Evolutionary conservation across 805 yeast genomes (phyloP).

Genomic region (Starmerella riodocensis): DNA sequence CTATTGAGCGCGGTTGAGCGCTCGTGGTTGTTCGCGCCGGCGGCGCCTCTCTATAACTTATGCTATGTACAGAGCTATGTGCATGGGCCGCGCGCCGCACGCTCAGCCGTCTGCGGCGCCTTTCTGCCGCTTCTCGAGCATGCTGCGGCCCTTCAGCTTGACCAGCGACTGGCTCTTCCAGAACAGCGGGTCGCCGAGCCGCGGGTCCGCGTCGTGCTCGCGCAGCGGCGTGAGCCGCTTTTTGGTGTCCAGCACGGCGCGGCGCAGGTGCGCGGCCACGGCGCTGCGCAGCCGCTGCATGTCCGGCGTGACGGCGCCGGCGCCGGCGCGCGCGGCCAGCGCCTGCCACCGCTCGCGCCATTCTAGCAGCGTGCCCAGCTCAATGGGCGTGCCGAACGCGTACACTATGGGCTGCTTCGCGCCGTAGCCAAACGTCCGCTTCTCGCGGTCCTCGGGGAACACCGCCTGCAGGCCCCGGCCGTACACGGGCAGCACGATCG

Average conservation of each 20-base stretch:
- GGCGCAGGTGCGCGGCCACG: conserved; percentile 57
- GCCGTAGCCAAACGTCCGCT: conserved; percentile 42
- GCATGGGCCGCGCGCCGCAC: no score
- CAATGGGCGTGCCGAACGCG: conserved; percentile 57
- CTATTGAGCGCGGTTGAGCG: no score
- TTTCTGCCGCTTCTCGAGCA: conserved; percentile 10
- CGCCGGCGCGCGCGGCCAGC: conserved; percentile 41
- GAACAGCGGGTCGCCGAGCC: conserved; percentile 54
- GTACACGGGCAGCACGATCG: conserved; percentile 78
- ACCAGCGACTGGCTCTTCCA: conserved; percentile 37
- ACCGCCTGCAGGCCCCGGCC: conserved; percentile 76
- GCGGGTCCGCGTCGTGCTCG: conserved; percentile 44
- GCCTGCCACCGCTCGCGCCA: conserved; percentile 61
- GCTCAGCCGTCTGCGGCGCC: no score
- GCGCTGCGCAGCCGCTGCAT: conserved; percentile 56
- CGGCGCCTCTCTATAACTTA: no score
- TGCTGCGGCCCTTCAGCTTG: conserved; percentile 11
- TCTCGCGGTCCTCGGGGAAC: conserved; percentile 60
- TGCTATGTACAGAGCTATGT: no score
- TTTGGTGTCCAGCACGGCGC: conserved; percentile 33
- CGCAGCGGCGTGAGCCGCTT: conserved; percentile 3
- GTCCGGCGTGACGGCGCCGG: conserved; percentile 24
- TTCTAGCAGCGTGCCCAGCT: conserved; percentile 42
- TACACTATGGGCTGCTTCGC: conserved; percentile 56
- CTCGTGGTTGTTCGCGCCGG: no score